Evolutionary conservation across 257 asterid species (phyloP), one percentile per base, ranked within the genome.

Genomic region (Gynochthodes officinalis): DNA sequence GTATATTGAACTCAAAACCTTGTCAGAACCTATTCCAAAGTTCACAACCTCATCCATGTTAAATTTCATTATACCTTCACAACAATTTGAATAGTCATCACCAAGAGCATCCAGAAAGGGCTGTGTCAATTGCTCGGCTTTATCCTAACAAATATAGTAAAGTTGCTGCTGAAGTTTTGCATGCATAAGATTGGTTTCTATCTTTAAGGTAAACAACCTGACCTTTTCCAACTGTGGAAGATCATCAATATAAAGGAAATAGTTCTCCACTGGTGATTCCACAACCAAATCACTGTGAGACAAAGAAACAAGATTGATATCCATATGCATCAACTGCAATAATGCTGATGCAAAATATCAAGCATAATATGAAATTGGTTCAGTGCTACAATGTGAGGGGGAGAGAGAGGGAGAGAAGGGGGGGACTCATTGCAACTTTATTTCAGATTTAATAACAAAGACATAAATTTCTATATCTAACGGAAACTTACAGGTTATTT

Each of bases 51-150:
- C 55, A 48, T 67, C 49, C 30, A 44, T 30, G 44, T 23, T 12
- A 61, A 43, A 18, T 46, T 44, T 43, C 59, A 77, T 5, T 58
- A 42, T 78, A 94, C 98, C 99, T 87, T 94, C 75, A 78, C 99
- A 94, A 65, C 91, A 85, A 80, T 78, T 72, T n/a, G 99, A 87
- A 72, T 89, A 91, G 79, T 87, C 97, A 19, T 87, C 93, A 30
- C 96, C 99, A 82, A 91, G 98, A 85, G 99, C 96, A 83, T 94
- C 93, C 19, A 91, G 88, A 73, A 91, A 68, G 70, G 90, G 80
- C 78, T 78, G 77, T 71, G 95, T 84, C 52, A 82, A 77, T 76
- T 73, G 86, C 80, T 88, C 95, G 76, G 91, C 98, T 75, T 86
- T 84, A 81, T 83, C 74, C 99, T 91, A 88, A 67, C 79, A 81